Conservation (phyloP, 1,284 basidiomycete species). For the Tausonia pullulans region DNA sequence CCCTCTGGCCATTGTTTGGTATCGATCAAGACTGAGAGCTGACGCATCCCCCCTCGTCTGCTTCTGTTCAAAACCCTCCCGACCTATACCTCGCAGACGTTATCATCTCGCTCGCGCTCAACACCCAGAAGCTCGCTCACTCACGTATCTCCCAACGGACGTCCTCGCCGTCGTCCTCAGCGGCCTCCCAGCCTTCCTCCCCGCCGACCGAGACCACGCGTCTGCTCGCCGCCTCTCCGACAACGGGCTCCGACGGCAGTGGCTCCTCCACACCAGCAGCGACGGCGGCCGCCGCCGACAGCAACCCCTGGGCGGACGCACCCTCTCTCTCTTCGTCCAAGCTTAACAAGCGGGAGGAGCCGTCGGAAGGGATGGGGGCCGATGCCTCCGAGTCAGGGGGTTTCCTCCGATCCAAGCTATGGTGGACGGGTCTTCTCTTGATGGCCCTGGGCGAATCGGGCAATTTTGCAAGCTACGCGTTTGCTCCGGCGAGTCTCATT, state of each 20-base stretch:
- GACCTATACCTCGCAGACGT: constrained; percentile 2
- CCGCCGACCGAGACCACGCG: not conserved
- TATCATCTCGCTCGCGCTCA: constrained; percentile 15
- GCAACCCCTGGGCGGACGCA: constrained; percentile 8
- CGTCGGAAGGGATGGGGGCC: too few relatives aligned
- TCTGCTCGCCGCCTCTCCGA: not conserved
- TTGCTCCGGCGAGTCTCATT: constrained; percentile 85
- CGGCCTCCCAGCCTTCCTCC: not conserved
- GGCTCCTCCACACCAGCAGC: not conserved
- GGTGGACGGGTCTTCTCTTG: constrained; percentile 82
- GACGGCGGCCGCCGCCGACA: not conserved
- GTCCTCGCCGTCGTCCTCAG: not conserved
- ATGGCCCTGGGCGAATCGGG: constrained; percentile 87
- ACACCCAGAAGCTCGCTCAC: constrained; percentile 15
- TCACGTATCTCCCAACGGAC: not conserved
- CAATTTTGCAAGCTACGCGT: constrained; percentile 82
- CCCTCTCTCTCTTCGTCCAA: not conserved
- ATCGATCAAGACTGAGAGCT: not conserved
- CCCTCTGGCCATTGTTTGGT: not conserved
- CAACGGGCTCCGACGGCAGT: not conserved
- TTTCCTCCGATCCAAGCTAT: constrained; percentile 73
- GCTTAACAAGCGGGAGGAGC: too few relatives aligned
- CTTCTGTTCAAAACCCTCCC: not conserved
- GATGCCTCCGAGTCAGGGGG: constrained; percentile 25
- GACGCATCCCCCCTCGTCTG: not conserved